Evolutionary conservation across 352 stramenopile species (phyloP).

Genomic region (Globisporangium perplexum): DNA sequence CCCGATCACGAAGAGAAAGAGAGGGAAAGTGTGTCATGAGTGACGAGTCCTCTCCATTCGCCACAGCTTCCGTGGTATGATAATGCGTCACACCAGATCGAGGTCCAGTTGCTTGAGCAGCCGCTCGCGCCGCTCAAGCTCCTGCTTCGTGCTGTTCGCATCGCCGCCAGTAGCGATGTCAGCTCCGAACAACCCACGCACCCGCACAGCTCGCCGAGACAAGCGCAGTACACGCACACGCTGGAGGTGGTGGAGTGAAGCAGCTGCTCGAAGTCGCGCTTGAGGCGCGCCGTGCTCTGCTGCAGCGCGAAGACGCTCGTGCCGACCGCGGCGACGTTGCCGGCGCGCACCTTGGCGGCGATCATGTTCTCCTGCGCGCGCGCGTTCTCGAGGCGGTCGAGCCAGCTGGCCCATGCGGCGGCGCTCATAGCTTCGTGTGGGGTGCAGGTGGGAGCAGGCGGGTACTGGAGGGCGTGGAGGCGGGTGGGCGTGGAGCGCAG

Average conservation of each 20-base stretch:
- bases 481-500: no score
- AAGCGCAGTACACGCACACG: constrained; percentile 32
- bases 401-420: constrained; percentile 68
- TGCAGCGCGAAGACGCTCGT: constrained; percentile 83
- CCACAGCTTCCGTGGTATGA: neutral
- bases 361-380: constrained; percentile 60
- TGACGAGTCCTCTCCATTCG: no score
- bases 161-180: neutral
- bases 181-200: neutral
- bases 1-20: neutral
- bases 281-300: constrained; percentile 73
- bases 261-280: constrained; percentile 80
- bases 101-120: constrained; percentile 55
- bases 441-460: neutral
- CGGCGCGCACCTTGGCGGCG: constrained; percentile 56
- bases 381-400: constrained; percentile 77
- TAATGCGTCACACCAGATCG: constrained; percentile 33
- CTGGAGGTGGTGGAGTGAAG: constrained; percentile 33
- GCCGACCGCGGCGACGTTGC: constrained; percentile 53
- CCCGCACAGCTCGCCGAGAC: neutral
- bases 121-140: constrained; percentile 62
- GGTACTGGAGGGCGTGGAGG: no score
- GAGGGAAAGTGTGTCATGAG: no score
- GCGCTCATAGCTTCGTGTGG: constrained; percentile 38
- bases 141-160: constrained; percentile 45